A percentile compares a stretch with the other conserved stretches of the same genome.
phyloP scores from a whole-genome alignment of 768 basidiomycete genomes.

The Naganishia antarctica region DNA sequence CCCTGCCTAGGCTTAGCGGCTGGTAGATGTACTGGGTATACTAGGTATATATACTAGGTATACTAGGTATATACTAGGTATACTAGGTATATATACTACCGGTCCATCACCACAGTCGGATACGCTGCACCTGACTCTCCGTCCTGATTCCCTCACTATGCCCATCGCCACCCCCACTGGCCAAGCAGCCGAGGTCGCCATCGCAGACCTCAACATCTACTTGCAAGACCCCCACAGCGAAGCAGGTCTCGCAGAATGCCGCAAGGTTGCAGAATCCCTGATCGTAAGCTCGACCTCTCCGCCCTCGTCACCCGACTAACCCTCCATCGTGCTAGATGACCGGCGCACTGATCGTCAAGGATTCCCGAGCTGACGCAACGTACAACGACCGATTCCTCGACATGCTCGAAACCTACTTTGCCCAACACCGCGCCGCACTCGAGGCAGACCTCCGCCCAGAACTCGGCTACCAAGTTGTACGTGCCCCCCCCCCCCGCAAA shows the following conservation, averaged over 20 bases:
- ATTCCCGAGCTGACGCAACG: conserved; percentile 74
- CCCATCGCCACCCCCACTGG: not conserved
- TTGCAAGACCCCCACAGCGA: not conserved
- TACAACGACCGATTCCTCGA: conserved; percentile 81
- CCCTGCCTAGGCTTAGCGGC: not conserved
- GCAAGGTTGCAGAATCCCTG: conserved; percentile 15
- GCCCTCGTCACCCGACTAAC: not conserved
- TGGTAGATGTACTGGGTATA: not conserved
- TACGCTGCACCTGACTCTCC: not conserved
- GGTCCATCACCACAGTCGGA: not conserved
- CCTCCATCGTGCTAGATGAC: conserved; percentile 55
- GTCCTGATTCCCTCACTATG: not conserved
- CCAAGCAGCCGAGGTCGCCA: conserved; percentile 1
- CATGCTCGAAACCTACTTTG: conserved; percentile 89
- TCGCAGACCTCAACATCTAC: conserved; percentile 15
- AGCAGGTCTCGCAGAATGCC: conserved; percentile 19
- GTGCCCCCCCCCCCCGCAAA: not conserved
- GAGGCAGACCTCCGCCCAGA: conserved; percentile 66
- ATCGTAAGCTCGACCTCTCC: not conserved
- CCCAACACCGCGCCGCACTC: conserved; percentile 61
- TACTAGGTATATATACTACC: not conserved
- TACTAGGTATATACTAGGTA: not conserved
- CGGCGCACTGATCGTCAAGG: conserved; percentile 79
- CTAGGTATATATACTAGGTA: not conserved
- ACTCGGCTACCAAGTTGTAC: conserved; percentile 61